These are phyloP conservation scores for Tetrahymena elliotti DNA, from an alignment of 73 alveolate species.

Conservation along the genomic window DNA sequence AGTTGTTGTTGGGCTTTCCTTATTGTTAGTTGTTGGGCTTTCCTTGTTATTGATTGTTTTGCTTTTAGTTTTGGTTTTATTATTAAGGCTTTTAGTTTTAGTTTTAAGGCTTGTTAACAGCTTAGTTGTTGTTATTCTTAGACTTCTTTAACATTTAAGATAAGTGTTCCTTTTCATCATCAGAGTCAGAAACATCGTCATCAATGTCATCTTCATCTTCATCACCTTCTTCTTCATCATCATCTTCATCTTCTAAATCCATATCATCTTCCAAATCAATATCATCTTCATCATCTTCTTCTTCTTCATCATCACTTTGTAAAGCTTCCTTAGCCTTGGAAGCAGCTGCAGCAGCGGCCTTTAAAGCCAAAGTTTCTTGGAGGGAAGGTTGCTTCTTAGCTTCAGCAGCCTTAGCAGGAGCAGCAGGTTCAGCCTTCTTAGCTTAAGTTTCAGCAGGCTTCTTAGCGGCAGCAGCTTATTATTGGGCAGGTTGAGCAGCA, in stretches of 20 bases:
- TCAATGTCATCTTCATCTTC: constrained; percentile 14
- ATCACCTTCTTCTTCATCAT: constrained; percentile 49
- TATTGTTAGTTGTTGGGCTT: not conserved
- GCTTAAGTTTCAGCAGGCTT: constrained; percentile 7
- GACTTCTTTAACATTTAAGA: not conserved
- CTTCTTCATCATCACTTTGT: constrained; percentile 20
- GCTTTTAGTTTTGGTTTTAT: not conserved
- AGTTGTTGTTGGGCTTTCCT: too few species aligned
- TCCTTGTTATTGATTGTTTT: not conserved
- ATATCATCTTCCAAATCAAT: constrained; percentile 24
- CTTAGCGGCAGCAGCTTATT: not conserved
- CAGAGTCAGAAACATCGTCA: constrained; percentile 46
- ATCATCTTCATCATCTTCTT: constrained; percentile 8
- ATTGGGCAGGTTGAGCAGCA: not conserved
- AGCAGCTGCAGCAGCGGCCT: constrained; percentile 28
- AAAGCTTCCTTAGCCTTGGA: not conserved
- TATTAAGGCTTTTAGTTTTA: not conserved
- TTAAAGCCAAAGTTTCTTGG: not conserved
- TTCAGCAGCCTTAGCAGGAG: constrained; percentile 22
- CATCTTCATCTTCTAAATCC: constrained; percentile 31
- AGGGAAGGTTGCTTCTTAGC: constrained; percentile 33
- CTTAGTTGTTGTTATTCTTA: not conserved
- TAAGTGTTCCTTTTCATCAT: not conserved
- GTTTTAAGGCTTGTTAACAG: not conserved
- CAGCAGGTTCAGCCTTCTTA: constrained; percentile 15